These are phyloP conservation scores for Tetrapyrgos nigripes DNA, from an alignment of 1,284 basidiomycete species.

Conservation along the genomic window DNA sequence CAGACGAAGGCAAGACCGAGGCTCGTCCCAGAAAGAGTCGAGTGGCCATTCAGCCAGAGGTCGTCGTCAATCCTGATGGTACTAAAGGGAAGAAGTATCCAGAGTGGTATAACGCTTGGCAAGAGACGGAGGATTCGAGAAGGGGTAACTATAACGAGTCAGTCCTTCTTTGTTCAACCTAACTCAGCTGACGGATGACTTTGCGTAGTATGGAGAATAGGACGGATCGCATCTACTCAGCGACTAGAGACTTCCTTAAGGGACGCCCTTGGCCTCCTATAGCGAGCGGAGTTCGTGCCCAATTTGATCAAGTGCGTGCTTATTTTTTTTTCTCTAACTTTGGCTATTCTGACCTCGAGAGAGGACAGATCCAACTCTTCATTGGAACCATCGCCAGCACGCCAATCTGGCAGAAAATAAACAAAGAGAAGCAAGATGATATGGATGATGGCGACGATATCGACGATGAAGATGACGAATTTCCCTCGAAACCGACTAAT, in stretches of 20 bases:
- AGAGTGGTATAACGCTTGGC: background rate
- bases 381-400: slow-evolving; percentile 15
- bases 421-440: background rate
- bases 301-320: slow-evolving; percentile 18
- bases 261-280: background rate
- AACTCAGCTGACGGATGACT: background rate
- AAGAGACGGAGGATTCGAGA: background rate
- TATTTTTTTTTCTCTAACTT: background rate
- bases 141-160: background rate
- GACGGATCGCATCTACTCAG: slow-evolving; percentile 6
- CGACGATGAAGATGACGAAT: background rate
- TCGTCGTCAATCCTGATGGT: background rate
- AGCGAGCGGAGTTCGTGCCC: slow-evolving; percentile 7
- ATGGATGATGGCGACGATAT: slow-evolving; percentile 7
- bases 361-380: slow-evolving; percentile 15
- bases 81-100: slow-evolving; percentile 22
- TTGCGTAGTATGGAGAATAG: background rate
- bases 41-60: background rate
- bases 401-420: slow-evolving; percentile 17
- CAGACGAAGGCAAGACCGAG: slow-evolving; percentile 53
- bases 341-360: background rate
- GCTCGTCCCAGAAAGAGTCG: slow-evolving; percentile 23
- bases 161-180: background rate
- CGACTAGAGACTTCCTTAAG: slow-evolving; percentile 1
- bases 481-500: background rate